phyloP scores from a whole-genome alignment of 352 stramenopile genomes.

The Phytophthora pluvialis region DNA sequence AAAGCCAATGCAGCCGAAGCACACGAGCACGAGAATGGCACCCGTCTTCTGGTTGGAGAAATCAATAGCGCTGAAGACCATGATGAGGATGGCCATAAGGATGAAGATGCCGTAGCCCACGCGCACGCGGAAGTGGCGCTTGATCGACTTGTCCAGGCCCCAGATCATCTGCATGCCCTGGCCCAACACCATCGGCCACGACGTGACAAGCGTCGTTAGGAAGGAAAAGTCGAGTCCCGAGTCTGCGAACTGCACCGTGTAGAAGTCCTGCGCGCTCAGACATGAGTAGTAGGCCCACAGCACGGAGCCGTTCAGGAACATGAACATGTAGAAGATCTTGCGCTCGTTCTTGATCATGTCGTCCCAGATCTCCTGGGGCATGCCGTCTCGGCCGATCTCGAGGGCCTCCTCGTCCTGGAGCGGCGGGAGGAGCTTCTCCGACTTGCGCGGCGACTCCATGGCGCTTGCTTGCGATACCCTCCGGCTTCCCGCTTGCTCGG shows the following conservation, averaged over 20 bases:
- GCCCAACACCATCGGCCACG: slow-evolving; percentile 66
- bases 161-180: slow-evolving; percentile 58
- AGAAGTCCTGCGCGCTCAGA: slow-evolving; percentile 71
- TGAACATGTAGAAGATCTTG: slow-evolving; percentile 67
- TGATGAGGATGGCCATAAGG: slow-evolving; percentile 54
- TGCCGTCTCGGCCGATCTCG: slow-evolving; percentile 36
- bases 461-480: not conserved
- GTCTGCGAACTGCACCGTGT: slow-evolving; percentile 52
- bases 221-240: slow-evolving; percentile 64
- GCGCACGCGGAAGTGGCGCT: slow-evolving; percentile 44
- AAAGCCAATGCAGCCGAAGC: slow-evolving; percentile 52
- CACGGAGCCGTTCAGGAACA: slow-evolving; percentile 72
- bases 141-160: slow-evolving; percentile 58
- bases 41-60: slow-evolving; percentile 54
- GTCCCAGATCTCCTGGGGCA: slow-evolving; percentile 62
- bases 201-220: slow-evolving; percentile 59
- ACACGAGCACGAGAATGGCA: slow-evolving; percentile 52
- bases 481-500: slow-evolving; percentile 4
- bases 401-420: slow-evolving; percentile 27
- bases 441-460: slow-evolving; percentile 38
- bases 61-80: slow-evolving; percentile 58
- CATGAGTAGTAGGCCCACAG: slow-evolving; percentile 82
- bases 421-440: slow-evolving; percentile 43
- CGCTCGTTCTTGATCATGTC: slow-evolving; percentile 53
- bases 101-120: slow-evolving; percentile 62